Evolutionary conservation across 2,329 filamentous ascomycete genomes (phyloP), one percentile per base, ranked within the genome.

Genomic region (Plectosphaerella plurivora): DNA sequence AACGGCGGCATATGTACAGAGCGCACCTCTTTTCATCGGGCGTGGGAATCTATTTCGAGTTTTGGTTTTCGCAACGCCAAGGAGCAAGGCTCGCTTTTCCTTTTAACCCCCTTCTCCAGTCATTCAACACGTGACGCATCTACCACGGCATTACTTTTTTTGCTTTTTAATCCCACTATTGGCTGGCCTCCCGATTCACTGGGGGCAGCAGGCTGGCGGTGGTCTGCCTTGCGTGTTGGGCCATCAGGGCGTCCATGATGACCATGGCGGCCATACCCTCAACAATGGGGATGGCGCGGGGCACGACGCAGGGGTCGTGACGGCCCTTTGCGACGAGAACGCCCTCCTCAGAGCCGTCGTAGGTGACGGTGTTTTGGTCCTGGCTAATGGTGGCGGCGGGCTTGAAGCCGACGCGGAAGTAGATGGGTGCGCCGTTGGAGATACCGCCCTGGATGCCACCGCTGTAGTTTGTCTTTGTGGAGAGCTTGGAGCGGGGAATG

Each of bases 401-500:
- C 79, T 97, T 97, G 83, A 97, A 97, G 15, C 84, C 92, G 5
- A 96, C 87, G 49, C 88, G 85, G 82, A 97, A 97, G 79, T 94
- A 97, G 73, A 97, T 91, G 54, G 86, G 87, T 37, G 90, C 89
- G 53, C 93, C 94, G 70, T 97, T 97, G 49, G 88, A 87, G 71
- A 97, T 97, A 50, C 93, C 93, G 44, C 93, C 94, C 74, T 97
- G 93, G 61, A 97, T 90, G 58, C 93, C 94, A 12, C 93, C 93
- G 2, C 88, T 93, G 77, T 96, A 91, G 77, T 97, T 97, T 24
- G 93, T 97, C 75, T 88, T 89, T 52, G 93, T 97, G 9, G 85
- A 87, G 50, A 97, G 80, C 57, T 77, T 80, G 16, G 88, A 83
- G 53, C 75, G 73, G 28, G 74, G 70, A 15, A 78, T 68, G 28